Evolutionary conservation across 345 rosid genomes (phyloP), one percentile per base, ranked within the genome.

Genomic region (Diplotaxis tenuifolia): DNA sequence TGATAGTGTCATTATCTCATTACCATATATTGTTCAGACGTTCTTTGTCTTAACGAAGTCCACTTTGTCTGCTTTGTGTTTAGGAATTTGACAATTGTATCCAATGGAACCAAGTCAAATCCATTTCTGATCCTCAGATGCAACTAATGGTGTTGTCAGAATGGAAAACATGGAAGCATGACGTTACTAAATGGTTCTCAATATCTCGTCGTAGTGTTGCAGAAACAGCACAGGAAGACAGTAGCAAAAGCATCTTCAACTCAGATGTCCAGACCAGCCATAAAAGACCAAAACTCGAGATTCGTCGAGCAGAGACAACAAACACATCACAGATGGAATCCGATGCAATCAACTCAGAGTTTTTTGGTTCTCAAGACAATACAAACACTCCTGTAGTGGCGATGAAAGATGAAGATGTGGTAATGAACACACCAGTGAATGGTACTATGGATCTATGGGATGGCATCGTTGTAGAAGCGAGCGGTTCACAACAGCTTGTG

Each of bases 91-190:
- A 78, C 76, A 89, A 82, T 78, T 81, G 86, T 75, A 89, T 92
- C 34, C 72, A 72, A 15, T 96, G 98, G 99, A 86, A 85, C 71
- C 87, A 88, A 86, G 89, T 96, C 11, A 89, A 85, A 57, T 86
- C 91, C 57, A 83, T 84, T 16, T 59, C 84, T 85, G 91, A 84
- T 81, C 85, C 86, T 70, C 84, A 87, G 6, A 75, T 83, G 76
- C 94, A 86, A 75, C 77, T 87, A 47, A 82, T 86, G 65, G 73
- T 96, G 58, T 87, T 89, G 66, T 86, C 96, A 53, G 97, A 92
- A 79, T 89, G 99, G 98, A 92, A 85, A 90, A 88, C 97, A 34
- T 96, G 99, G 98, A 96, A 96, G 85, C 96, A 89, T 50, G 99
- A 96, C 65, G 82, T 87, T 22, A 86, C 84, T 74, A 96, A 88